Conservation (phyloP, 768 basidiomycete species). For the Tubosaeta sp. region DNA sequence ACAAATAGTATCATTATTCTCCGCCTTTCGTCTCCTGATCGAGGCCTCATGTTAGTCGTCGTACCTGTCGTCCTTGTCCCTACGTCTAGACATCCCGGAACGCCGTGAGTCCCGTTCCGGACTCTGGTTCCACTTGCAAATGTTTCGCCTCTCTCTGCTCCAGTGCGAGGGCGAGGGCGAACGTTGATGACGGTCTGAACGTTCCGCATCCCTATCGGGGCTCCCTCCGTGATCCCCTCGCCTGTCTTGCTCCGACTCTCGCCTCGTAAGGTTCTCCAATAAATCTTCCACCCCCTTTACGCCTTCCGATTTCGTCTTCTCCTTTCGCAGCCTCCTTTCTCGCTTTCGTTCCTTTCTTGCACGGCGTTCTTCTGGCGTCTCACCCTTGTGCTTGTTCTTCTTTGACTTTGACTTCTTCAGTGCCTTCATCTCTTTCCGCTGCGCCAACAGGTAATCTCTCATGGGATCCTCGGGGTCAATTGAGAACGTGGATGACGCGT, state of each 20-base stretch:
- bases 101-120: slow-evolving; percentile 14
- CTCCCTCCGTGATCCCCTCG: slow-evolving; percentile 3
- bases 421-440: slow-evolving; percentile 68
- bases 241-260: slow-evolving; percentile 22
- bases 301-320: slow-evolving; percentile 51
- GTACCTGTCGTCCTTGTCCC: slow-evolving; percentile 4
- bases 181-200: slow-evolving; percentile 7
- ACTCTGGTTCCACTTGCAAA: slow-evolving; percentile 14
- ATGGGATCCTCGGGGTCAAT: slow-evolving; percentile 98
- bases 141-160: slow-evolving; percentile 8
- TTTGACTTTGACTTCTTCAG: slow-evolving; percentile 55
- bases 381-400: slow-evolving; percentile 67
- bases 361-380: slow-evolving; percentile 75
- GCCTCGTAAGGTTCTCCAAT: slow-evolving; percentile 41
- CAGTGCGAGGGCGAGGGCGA: slow-evolving; percentile 12
- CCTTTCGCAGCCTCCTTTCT: slow-evolving; percentile 59
- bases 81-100: not conserved
- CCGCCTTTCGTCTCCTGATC: not conserved
- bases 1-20: not conserved
- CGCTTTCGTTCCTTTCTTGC: slow-evolving; percentile 72
- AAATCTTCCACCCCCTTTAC: slow-evolving; percentile 66
- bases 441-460: slow-evolving; percentile 83
- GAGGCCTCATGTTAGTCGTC: slow-evolving; percentile 2
- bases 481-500: slow-evolving; percentile 55
- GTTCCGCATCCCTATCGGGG: slow-evolving; percentile 13